These are phyloP conservation scores for Arthrobotrys conoides DNA, from an alignment of 2,329 filamentous ascomycete species.

Conservation along the genomic window DNA sequence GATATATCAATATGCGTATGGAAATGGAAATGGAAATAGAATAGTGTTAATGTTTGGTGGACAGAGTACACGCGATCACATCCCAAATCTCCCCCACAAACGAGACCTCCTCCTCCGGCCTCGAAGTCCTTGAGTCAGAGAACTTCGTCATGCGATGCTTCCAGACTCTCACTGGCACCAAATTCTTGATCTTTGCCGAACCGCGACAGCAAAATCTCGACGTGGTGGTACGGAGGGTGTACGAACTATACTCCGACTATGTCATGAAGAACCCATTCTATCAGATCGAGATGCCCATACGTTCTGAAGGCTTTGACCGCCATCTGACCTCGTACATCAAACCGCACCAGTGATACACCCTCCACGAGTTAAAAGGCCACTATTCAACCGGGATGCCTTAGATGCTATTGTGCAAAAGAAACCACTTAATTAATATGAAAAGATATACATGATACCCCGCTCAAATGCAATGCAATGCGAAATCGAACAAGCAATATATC, in stretches of 20 bases:
- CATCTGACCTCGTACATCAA: slow-evolving; percentile 85
- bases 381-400: background rate
- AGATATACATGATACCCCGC: slow-evolving; percentile 7
- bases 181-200: slow-evolving; percentile 96
- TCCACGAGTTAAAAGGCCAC: background rate
- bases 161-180: slow-evolving; percentile 87
- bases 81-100: slow-evolving; percentile 68
- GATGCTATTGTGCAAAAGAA: slow-evolving; percentile 1
- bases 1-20: background rate
- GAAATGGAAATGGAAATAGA: background rate
- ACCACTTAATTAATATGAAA: background rate
- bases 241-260: slow-evolving; percentile 95
- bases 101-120: slow-evolving; percentile 75
- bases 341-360: slow-evolving; percentile 68
- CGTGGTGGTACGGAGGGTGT: slow-evolving; percentile 83
- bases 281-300: slow-evolving; percentile 95
- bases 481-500: background rate
- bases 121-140: slow-evolving; percentile 93
- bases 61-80: slow-evolving; percentile 76
- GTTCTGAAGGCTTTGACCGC: slow-evolving; percentile 94
- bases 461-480: slow-evolving; percentile 1
- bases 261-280: slow-evolving; percentile 99
- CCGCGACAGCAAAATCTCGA: slow-evolving; percentile 89
- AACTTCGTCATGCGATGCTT: slow-evolving; percentile 97
- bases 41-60: background rate